phyloP scores from a whole-genome alignment of 108 stramenopile species.

The Conticribra guillardii region DNA sequence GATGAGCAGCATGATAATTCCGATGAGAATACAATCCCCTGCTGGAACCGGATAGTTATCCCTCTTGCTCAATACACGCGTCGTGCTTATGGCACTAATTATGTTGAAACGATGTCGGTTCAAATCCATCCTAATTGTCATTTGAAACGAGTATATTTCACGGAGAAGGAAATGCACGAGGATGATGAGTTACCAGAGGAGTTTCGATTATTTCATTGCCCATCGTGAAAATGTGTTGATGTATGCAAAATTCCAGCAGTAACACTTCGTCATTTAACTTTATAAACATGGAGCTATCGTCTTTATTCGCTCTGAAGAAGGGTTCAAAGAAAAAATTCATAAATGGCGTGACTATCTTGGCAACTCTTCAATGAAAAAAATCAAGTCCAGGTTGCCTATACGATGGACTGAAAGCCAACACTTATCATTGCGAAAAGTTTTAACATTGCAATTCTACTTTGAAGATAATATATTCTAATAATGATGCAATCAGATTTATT shows the following conservation, averaged over 20 bases:
- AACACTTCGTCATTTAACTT: no score
- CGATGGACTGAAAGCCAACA: no score
- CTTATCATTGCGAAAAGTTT: no score
- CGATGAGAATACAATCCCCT: not conserved
- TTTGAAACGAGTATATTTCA: conserved; percentile 34
- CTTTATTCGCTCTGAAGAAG: no score
- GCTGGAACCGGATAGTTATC: conserved; percentile 32
- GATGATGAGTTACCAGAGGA: conserved; percentile 26
- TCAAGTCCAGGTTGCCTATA: no score
- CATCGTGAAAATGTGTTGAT: not conserved
- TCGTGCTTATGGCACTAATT: conserved; percentile 17
- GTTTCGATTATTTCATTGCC: conserved; percentile 11
- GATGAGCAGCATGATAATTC: conserved; percentile 1
- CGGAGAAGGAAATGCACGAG: conserved; percentile 14
- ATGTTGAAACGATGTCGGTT: conserved; percentile 10
- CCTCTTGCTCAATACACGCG: conserved; percentile 12
- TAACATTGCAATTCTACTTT: no score
- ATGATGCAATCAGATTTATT: no score
- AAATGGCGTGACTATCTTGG: no score
- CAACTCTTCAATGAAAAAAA: no score
- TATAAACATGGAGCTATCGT: no score
- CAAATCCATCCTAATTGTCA: conserved; percentile 23
- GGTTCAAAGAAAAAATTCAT: no score
- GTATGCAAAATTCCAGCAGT: not conserved
- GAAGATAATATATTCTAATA: no score